Evolutionary conservation across 2,329 filamentous ascomycete genomes (phyloP).

Genomic region (Monilinia fructigena): DNA sequence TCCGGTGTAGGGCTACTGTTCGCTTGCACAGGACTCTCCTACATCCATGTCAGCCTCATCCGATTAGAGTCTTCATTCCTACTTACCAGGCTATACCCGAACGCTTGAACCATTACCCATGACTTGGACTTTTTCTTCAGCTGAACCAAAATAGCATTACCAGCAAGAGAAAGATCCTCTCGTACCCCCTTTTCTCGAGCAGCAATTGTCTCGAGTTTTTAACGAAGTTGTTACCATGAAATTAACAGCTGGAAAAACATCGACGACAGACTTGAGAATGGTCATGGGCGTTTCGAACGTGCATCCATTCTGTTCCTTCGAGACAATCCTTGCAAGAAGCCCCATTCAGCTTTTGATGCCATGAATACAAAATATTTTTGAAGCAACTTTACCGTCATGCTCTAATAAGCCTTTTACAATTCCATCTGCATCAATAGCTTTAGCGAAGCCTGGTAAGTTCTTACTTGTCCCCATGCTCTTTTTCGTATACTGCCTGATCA

Average conservation of each 20-base stretch:
- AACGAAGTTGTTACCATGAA: slow-evolving; percentile 71
- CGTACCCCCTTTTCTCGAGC: slow-evolving; percentile 62
- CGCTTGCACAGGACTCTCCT: slow-evolving; percentile 25
- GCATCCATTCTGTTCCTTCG: slow-evolving; percentile 87
- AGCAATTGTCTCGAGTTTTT: slow-evolving; percentile 64
- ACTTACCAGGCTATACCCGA: slow-evolving; percentile 63
- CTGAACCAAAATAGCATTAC: slow-evolving; percentile 68
- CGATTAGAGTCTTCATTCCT: neutral
- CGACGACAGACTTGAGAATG: slow-evolving; percentile 75
- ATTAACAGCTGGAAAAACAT: slow-evolving; percentile 84
- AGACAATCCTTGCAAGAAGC: slow-evolving; percentile 85
- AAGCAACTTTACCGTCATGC: slow-evolving; percentile 82
- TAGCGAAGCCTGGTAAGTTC: slow-evolving; percentile 75
- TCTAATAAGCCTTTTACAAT: slow-evolving; percentile 72
- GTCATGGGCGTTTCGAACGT: slow-evolving; percentile 92
- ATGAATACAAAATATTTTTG: slow-evolving; percentile 79
- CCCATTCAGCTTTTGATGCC: slow-evolving; percentile 79
- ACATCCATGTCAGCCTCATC: slow-evolving; percentile 38
- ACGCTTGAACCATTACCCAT: slow-evolving; percentile 75
- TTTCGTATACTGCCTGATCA: slow-evolving; percentile 73
- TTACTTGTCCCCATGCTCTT: slow-evolving; percentile 69
- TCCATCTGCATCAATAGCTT: slow-evolving; percentile 66
- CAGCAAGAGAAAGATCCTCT: slow-evolving; percentile 72
- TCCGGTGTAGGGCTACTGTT: slow-evolving; percentile 24
- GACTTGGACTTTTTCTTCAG: slow-evolving; percentile 64